Evolutionary conservation across 371 early-diverging fungal genomes (phyloP).

Genomic region (Paraphysoderma sedebokerense): DNA sequence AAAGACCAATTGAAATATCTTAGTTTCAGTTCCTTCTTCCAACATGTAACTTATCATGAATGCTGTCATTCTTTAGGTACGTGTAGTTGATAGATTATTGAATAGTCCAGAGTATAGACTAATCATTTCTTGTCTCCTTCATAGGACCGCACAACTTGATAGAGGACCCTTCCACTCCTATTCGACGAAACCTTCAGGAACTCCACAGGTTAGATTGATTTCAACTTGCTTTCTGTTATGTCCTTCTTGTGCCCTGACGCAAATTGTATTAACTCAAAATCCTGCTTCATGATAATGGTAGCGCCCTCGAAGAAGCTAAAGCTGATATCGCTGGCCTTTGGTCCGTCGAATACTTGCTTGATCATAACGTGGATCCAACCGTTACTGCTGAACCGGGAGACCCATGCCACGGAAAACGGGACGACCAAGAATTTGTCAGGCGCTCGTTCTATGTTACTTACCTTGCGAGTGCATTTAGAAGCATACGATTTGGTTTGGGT

Average conservation of each 20-base stretch:
- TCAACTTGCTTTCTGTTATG: background rate
- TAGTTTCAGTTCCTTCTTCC: slow-evolving; percentile 54
- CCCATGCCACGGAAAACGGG: too few species aligned
- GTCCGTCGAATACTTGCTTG: slow-evolving; percentile 45
- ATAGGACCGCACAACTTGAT: slow-evolving; percentile 55
- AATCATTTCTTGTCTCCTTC: too few species aligned
- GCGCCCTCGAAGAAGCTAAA: slow-evolving; percentile 66
- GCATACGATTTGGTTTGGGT: slow-evolving; percentile 58
- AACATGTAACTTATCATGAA: slow-evolving; percentile 59
- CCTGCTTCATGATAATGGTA: slow-evolving; percentile 53
- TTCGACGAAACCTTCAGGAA: background rate
- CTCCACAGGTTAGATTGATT: background rate
- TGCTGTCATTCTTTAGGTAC: slow-evolving; percentile 65
- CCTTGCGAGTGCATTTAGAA: slow-evolving; percentile 59
- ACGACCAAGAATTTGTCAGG: slow-evolving; percentile 35
- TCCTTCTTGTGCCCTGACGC: slow-evolving; percentile 39
- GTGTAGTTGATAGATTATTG: too few species aligned
- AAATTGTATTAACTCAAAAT: too few species aligned
- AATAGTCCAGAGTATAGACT: too few species aligned
- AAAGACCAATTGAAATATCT: slow-evolving; percentile 34
- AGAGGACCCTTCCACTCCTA: slow-evolving; percentile 13
- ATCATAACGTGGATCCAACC: slow-evolving; percentile 38
- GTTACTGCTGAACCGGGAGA: too few species aligned
- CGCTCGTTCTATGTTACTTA: slow-evolving; percentile 57
- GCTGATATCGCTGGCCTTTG: slow-evolving; percentile 64